Percentiles rank a stretch among this genome's conserved stretches.
These are phyloP conservation scores for Cutaneotrichosporon spelunceum DNA, from an alignment of 1,284 basidiomycete species.

Conservation along the genomic window DNA sequence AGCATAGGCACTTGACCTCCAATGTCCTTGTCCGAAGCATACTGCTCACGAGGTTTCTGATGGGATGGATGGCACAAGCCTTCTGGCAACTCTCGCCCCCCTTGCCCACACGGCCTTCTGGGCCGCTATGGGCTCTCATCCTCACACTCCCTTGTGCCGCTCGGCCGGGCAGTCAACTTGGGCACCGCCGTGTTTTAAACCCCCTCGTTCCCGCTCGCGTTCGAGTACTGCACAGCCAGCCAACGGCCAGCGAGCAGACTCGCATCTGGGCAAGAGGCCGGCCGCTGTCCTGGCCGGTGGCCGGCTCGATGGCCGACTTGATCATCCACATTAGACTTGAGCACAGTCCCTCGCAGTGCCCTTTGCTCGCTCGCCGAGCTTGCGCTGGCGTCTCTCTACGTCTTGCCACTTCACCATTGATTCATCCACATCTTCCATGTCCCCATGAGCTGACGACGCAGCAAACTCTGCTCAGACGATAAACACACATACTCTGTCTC, in stretches of 20 bases:
- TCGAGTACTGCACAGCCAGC: not conserved
- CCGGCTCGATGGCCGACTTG: not conserved
- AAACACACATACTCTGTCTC: too few species aligned
- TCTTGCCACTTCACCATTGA: not conserved
- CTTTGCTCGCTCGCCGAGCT: not conserved
- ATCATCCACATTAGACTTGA: not conserved
- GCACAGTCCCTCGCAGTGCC: not conserved
- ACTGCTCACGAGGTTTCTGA: not conserved
- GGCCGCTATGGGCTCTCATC: not conserved
- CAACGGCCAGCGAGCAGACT: too few species aligned
- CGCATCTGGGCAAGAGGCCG: not conserved
- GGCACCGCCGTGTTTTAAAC: not conserved
- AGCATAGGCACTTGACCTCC: not conserved
- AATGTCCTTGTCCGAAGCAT: not conserved
- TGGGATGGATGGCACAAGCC: not conserved
- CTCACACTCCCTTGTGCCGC: not conserved
- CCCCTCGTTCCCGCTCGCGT: not conserved
- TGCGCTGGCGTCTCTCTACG: not conserved
- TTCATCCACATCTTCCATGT: not conserved
- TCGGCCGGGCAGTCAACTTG: not conserved
- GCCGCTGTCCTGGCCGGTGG: not conserved
- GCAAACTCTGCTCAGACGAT: constrained; percentile 2
- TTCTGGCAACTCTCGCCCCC: not conserved
- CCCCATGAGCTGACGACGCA: not conserved
- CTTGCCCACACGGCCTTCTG: not conserved